A percentile compares a stretch with the other conserved stretches of the same genome.
These are phyloP conservation scores for Cladorrhinum samala DNA, from an alignment of 495 filamentous ascomycete species.

Conservation along the genomic window DNA sequence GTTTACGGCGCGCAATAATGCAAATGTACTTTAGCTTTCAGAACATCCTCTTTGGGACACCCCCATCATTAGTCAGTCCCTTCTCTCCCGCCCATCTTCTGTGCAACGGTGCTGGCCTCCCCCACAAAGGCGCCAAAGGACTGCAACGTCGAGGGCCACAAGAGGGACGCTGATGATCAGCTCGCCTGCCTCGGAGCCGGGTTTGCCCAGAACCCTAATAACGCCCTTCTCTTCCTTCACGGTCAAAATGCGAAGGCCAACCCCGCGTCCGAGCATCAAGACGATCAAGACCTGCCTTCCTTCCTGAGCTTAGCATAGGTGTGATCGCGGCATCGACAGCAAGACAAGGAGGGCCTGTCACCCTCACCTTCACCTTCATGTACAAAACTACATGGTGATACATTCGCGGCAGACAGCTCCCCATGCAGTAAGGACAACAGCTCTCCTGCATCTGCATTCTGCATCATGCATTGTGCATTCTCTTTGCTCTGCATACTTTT, in stretches of 20 bases:
- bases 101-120: too few species aligned
- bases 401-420: too few species aligned
- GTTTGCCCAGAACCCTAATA: too few species aligned
- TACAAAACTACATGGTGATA: not conserved
- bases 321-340: slow-evolving; percentile 6
- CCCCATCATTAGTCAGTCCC: too few species aligned
- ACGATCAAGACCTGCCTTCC: slow-evolving; percentile 14
- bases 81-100: not conserved
- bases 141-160: not conserved
- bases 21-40: not conserved
- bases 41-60: not conserved
- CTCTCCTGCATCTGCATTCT: not conserved
- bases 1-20: not conserved
- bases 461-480: too few species aligned
- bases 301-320: slow-evolving; percentile 17
- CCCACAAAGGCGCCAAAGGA: not conserved
- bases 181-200: too few species aligned
- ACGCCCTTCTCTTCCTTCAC: too few species aligned
- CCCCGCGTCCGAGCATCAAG: slow-evolving; percentile 9
- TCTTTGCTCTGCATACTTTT: not conserved
- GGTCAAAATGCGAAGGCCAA: too few species aligned
- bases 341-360: not conserved
- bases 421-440: too few species aligned
- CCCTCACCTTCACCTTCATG: not conserved
- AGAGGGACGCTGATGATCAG: too few species aligned